Evolutionary conservation across 192 early-diverging fungal genomes (phyloP), one percentile per base, ranked within the genome.

Genomic region (Coemansia sp.): DNA sequence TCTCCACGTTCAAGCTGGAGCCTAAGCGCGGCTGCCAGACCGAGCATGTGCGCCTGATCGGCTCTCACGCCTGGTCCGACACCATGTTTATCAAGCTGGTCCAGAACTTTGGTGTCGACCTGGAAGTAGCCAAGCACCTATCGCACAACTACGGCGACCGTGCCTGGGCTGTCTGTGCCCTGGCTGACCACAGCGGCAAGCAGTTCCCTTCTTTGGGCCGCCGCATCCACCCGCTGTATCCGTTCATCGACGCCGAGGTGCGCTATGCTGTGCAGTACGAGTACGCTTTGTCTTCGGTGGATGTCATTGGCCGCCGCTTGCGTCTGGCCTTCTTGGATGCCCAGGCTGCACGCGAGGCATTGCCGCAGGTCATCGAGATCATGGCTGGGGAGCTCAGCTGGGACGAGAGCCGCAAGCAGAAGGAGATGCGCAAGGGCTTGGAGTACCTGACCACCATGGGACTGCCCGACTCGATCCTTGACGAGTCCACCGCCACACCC

Each of bases 81-180:
- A 96, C 87, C 45, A 92, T 95, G 92, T 98, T 94, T 50, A 92
- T 98, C 65, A 91, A 92, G 58, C 81, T 98, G 5, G 90, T 96
- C 59, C 95, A 98, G 80, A 90, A 87, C 70, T 96, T 93, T 83
- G 94, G 94, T 45, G 76, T 98, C 40, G 95, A 98, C 65, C 86
- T 88, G 0, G 90, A 91, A 46, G 85, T 96, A 20, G 96, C 96
- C 44, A 82, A 89, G 68, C 94, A 96, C 74, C 70, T 98, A 48
- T 80, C 88, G 31, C 86, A 88, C 67, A 88, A 88, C 76, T 98
- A 98, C 68, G 96, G 96, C 51, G 91, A 93, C 69, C 87, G 92
- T 52, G 91, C 93, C 12, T 96, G 92, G 91, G 86, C 80, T n/a
- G 94, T 98, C 33, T 93, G 91, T 6, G 79, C 87, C 5, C 72